These are phyloP conservation scores for Metschnikowia kunwiensis DNA, from an alignment of 805 yeast species.

Conservation along the genomic window DNA sequence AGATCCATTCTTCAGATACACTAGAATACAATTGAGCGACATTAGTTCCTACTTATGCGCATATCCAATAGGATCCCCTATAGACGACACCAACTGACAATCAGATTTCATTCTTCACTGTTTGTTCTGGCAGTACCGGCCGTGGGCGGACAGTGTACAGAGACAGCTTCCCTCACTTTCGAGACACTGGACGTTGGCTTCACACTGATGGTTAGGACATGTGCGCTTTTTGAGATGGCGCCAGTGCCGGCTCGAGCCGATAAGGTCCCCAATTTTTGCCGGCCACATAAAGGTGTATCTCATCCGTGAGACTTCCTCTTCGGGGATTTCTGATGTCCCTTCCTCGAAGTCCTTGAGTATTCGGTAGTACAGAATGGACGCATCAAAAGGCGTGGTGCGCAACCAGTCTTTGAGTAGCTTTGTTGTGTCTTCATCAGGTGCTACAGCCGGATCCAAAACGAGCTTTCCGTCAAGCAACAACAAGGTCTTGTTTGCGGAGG, in stretches of 20 bases:
- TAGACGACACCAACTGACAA: too few species aligned
- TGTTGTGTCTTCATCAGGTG: constrained; percentile 1
- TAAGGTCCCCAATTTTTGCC: background rate
- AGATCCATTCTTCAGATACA: too few species aligned
- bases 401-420: constrained; percentile 2
- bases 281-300: background rate
- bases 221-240: background rate
- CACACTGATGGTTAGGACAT: background rate
- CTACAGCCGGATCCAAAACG: constrained; percentile 1
- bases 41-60: too few species aligned
- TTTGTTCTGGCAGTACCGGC: background rate
- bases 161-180: background rate
- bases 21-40: too few species aligned
- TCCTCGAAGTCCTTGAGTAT: constrained; percentile 6
- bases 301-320: constrained; percentile 4
- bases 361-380: constrained; percentile 3
- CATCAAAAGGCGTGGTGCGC: constrained; percentile 5
- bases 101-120: too few species aligned
- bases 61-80: too few species aligned
- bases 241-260: background rate
- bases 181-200: constrained; percentile 1
- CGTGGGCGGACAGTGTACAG: background rate
- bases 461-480: constrained; percentile 2
- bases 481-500: background rate
- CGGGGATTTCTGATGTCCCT: background rate